Percentiles rank a stretch among this genome's conserved stretches.
phyloP scores from a whole-genome alignment of 257 asterid genomes.

The Penstemon davidsonii region DNA sequence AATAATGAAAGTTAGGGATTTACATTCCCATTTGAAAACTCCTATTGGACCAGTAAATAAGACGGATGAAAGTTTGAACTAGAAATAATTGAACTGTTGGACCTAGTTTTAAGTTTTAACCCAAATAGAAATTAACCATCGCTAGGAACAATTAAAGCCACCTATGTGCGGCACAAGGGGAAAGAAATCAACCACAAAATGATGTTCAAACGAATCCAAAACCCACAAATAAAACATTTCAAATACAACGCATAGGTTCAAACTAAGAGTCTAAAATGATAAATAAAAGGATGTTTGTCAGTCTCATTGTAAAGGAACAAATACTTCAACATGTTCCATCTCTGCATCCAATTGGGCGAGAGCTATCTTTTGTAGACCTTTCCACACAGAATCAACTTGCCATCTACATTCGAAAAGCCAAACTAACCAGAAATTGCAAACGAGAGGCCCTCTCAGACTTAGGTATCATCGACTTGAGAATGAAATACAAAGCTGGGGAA shows the following conservation, averaged over 20 bases:
- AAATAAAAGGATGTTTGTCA: slow-evolving; percentile 10
- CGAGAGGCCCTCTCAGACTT: slow-evolving; percentile 14
- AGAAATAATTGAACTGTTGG: too few relatives aligned
- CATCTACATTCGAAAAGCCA: slow-evolving; percentile 11
- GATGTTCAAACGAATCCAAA: too few relatives aligned
- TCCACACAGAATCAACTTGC: not conserved
- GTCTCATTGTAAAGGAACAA: slow-evolving; percentile 21
- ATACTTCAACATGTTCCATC: slow-evolving; percentile 32
- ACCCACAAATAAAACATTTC: too few relatives aligned
- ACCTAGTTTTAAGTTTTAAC: too few relatives aligned
- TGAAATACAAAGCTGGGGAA: slow-evolving; percentile 91
- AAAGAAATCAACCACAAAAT: too few relatives aligned
- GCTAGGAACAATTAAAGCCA: too few relatives aligned
- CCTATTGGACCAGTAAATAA: too few relatives aligned
- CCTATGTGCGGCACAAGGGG: too few relatives aligned
- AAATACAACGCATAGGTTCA: slow-evolving; percentile 17
- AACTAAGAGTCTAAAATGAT: slow-evolving; percentile 16
- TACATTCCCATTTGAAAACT: too few relatives aligned
- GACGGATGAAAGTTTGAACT: too few relatives aligned
- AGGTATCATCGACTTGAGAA: slow-evolving; percentile 79
- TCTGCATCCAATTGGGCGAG: slow-evolving; percentile 29
- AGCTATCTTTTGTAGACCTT: slow-evolving; percentile 20
- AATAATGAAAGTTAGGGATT: too few relatives aligned
- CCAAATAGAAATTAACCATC: too few relatives aligned
- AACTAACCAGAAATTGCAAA: not conserved